Evolutionary conservation across 2,329 filamentous ascomycete genomes (phyloP).

Genomic region (Chaetomiaceae sp.): DNA sequence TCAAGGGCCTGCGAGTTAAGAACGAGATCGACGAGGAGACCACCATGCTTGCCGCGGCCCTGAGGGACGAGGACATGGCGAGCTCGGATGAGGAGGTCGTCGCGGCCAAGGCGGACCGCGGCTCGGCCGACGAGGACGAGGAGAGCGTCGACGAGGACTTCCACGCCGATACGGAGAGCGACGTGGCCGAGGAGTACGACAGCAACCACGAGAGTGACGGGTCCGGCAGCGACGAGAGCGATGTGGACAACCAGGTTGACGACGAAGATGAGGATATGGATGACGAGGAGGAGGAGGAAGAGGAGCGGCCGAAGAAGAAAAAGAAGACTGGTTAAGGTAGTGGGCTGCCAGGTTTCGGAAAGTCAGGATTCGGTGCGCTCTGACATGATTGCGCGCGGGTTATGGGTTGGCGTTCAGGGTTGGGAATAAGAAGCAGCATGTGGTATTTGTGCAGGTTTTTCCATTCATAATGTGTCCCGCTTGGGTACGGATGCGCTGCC

Average conservation of each 20-base stretch:
- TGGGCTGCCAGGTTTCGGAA: too few relatives aligned
- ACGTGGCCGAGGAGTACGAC: slow-evolving; percentile 95
- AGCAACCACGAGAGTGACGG: slow-evolving; percentile 84
- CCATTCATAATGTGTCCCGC: not conserved
- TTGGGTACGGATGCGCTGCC: slow-evolving; percentile 1
- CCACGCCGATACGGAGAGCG: slow-evolving; percentile 83
- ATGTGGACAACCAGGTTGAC: slow-evolving; percentile 47
- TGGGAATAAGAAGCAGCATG: not conserved
- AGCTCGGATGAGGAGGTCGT: slow-evolving; percentile 80
- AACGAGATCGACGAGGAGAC: slow-evolving; percentile 98
- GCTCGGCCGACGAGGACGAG: slow-evolving; percentile 92
- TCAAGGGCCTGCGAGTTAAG: slow-evolving; percentile 91
- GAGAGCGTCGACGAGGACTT: slow-evolving; percentile 97
- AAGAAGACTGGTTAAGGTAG: slow-evolving; percentile 39
- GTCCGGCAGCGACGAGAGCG: slow-evolving; percentile 61
- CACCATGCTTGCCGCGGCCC: slow-evolving; percentile 70
- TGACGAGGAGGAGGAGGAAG: slow-evolving; percentile 37
- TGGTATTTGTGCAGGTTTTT: not conserved
- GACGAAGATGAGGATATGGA: slow-evolving; percentile 42
- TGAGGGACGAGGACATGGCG: slow-evolving; percentile 77
- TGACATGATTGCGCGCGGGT: not conserved
- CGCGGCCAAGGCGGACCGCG: slow-evolving; percentile 66
- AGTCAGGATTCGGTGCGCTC: not conserved
- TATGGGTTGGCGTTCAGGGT: slow-evolving; percentile 6
- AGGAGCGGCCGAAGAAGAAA: slow-evolving; percentile 40